Conservation (phyloP, 345 rosid genomes). For the Bruguiera parviflora region DNA sequence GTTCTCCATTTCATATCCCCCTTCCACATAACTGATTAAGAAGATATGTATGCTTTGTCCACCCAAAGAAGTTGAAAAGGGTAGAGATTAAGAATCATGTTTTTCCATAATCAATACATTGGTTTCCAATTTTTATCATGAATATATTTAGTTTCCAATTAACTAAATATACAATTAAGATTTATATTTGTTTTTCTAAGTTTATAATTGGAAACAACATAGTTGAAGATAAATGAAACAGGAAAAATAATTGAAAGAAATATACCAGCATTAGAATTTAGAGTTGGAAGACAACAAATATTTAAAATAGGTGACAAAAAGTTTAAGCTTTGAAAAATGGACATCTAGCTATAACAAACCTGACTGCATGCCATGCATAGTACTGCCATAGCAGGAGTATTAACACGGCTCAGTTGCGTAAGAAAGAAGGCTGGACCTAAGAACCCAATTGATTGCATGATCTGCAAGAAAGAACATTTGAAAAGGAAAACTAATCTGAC, state of each 20-base stretch:
- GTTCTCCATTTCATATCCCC: too few species aligned
- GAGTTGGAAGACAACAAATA: not conserved
- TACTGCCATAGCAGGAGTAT: constrained; percentile 92
- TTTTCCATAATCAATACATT: too few species aligned
- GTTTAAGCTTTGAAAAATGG: constrained; percentile 15
- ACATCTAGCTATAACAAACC: constrained; percentile 42
- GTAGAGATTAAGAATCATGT: too few species aligned
- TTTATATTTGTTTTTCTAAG: too few species aligned
- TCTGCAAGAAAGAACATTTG: constrained; percentile 46
- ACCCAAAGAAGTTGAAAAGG: too few species aligned
- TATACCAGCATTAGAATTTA: not conserved
- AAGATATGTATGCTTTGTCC: too few species aligned
- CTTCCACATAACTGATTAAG: too few species aligned
- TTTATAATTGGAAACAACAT: not conserved
- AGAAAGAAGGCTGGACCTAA: constrained; percentile 95
- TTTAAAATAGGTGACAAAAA: not conserved
- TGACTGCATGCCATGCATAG: constrained; percentile 99
- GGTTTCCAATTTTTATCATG: too few species aligned
- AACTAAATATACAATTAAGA: too few species aligned
- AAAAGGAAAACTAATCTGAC: constrained; percentile 1
- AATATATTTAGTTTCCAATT: too few species aligned
- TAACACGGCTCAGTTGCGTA: constrained; percentile 75
- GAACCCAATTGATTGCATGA: constrained; percentile 97
- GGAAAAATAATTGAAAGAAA: not conserved
- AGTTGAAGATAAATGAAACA: not conserved